Percentiles rank a stretch among this genome's conserved stretches.
These are phyloP conservation scores for Emergomyces orientalis DNA, from an alignment of 2,329 filamentous ascomycete species.

Conservation along the genomic window DNA sequence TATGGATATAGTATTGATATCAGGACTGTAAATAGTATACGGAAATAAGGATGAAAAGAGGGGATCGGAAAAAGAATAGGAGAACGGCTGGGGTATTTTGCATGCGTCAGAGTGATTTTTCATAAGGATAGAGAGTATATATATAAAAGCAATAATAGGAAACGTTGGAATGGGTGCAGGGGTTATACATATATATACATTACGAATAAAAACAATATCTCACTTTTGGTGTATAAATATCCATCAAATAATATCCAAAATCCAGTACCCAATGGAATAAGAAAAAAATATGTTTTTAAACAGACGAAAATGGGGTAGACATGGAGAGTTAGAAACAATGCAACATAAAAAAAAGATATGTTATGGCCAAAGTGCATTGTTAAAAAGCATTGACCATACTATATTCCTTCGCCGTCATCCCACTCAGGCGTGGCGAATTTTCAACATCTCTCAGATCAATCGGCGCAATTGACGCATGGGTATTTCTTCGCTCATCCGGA, in stretches of 20 bases:
- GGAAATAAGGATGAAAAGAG: not conserved
- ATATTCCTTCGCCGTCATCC: constrained; percentile 9
- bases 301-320: not conserved
- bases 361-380: not conserved
- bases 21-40: not conserved
- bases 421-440: constrained; percentile 1
- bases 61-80: not conserved
- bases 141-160: not conserved
- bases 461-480: not conserved
- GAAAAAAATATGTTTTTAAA: not conserved
- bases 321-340: not conserved
- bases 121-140: not conserved
- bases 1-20: not conserved
- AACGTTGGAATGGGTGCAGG: not conserved
- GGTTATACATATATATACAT: not conserved
- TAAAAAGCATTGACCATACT: constrained; percentile 12
- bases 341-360: not conserved
- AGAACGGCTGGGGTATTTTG: constrained; percentile 2
- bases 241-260: not conserved
- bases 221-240: constrained; percentile 2
- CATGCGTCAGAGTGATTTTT: constrained; percentile 1
- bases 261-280: not conserved
- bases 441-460: not conserved
- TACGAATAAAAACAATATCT: not conserved
- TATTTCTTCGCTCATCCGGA: not conserved